These are phyloP conservation scores for Catenaria anguillulae DNA, from an alignment of 371 early-diverging fungal genomes.

Conservation along the genomic window DNA sequence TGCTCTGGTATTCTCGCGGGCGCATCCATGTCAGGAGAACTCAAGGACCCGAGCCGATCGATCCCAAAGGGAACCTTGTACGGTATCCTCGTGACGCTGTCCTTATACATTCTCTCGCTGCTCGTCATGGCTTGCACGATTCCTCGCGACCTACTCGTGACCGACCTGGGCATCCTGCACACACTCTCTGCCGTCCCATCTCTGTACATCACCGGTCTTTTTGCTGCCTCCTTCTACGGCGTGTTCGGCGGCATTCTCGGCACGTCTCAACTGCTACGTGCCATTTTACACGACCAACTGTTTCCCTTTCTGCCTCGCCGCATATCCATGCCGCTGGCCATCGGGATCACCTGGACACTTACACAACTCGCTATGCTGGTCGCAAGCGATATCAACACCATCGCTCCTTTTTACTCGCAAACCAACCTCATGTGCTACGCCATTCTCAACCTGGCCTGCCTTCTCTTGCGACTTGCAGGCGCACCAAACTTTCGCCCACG, in stretches of 20 bases:
- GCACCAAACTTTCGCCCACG: slow-evolving; percentile 50
- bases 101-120: slow-evolving; percentile 29
- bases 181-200: slow-evolving; percentile 21
- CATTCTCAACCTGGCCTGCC: slow-evolving; percentile 43
- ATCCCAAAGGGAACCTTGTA: slow-evolving; percentile 45
- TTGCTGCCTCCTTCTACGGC: slow-evolving; percentile 39
- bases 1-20: slow-evolving; percentile 48
- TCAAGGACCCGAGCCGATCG: slow-evolving; percentile 40
- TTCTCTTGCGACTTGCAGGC: slow-evolving; percentile 38
- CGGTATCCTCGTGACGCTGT: slow-evolving; percentile 34
- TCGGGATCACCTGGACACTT: slow-evolving; percentile 28
- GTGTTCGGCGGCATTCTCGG: slow-evolving; percentile 36
- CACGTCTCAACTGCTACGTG: slow-evolving; percentile 43
- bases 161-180: slow-evolving; percentile 36
- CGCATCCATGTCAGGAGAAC: slow-evolving; percentile 47
- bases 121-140: slow-evolving; percentile 37
- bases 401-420: slow-evolving; percentile 43
- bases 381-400: slow-evolving; percentile 26
- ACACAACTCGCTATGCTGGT: slow-evolving; percentile 37
- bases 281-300: slow-evolving; percentile 33
- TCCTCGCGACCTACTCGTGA: slow-evolving; percentile 28
- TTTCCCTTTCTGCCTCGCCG: slow-evolving; percentile 14
- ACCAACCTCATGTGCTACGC: slow-evolving; percentile 38
- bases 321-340: slow-evolving; percentile 23
- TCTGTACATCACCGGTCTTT: slow-evolving; percentile 31